phyloP scores from a whole-genome alignment of 495 filamentous ascomycete genomes.

The Penicillium subrubescens region DNA sequence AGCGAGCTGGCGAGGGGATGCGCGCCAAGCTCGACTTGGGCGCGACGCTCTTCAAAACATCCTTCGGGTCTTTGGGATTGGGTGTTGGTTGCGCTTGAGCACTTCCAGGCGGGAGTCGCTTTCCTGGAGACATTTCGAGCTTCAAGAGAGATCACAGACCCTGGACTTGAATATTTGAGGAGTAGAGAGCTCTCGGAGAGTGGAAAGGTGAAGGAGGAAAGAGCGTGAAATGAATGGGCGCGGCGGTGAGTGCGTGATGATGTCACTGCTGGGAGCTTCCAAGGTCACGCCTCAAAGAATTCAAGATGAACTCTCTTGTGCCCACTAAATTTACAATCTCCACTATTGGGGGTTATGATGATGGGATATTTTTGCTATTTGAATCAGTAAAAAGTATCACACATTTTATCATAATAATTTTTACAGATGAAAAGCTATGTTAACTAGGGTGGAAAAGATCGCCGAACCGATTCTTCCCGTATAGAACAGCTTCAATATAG shows the following conservation, averaged over 20 bases:
- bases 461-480: background rate
- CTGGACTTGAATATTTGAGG: background rate
- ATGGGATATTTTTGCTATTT: background rate
- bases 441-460: background rate
- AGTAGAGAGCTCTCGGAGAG: constrained; percentile 5
- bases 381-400: background rate
- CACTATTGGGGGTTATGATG: background rate
- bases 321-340: background rate
- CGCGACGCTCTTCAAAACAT: constrained; percentile 6
- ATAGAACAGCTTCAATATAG: background rate
- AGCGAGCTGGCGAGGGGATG: constrained; percentile 55
- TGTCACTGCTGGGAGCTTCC: constrained; percentile 32
- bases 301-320: background rate
- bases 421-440: background rate
- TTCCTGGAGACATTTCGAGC: constrained; percentile 18
- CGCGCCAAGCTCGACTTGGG: constrained; percentile 20
- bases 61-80: constrained; percentile 20
- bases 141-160: background rate
- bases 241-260: constrained; percentile 41
- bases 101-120: constrained; percentile 11
- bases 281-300: constrained; percentile 3
- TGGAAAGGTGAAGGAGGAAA: constrained; percentile 8
- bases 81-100: constrained; percentile 10
- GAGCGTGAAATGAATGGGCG: constrained; percentile 16
- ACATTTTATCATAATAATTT: background rate